Conservation (phyloP, 257 asterid species). For the Solanum bulbocastanum region DNA sequence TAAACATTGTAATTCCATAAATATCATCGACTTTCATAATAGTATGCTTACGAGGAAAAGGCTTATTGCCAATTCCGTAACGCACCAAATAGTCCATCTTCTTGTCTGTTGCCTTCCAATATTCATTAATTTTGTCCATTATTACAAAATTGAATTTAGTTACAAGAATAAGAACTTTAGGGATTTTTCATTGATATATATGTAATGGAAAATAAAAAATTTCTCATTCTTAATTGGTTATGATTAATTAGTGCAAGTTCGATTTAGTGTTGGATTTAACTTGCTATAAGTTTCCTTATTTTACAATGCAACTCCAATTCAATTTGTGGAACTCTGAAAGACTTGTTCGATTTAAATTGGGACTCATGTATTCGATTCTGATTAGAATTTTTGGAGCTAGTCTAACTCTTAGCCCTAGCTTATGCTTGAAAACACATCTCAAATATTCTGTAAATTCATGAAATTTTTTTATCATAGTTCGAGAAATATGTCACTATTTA, state of each 20-base stretch:
- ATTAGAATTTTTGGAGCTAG: no score
- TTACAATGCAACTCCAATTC: not conserved
- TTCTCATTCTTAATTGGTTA: not conserved
- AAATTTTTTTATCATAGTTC: no score
- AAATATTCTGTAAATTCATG: no score
- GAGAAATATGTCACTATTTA: no score
- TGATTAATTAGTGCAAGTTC: not conserved
- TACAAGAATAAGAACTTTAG: not conserved
- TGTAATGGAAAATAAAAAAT: not conserved
- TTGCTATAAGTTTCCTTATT: no score
- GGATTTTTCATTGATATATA: not conserved
- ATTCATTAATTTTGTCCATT: not conserved
- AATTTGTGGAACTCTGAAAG: not conserved
- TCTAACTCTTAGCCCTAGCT: no score
- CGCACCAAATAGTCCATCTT: not conserved
- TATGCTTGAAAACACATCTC: no score
- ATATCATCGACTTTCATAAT: not conserved
- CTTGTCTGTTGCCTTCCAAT: not conserved
- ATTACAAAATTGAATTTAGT: no score
- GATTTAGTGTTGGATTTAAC: not conserved
- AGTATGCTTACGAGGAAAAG: not conserved
- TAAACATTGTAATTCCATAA: not conserved
- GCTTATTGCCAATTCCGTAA: not conserved
- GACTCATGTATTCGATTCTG: no score
- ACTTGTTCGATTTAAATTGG: no score